A percentile compares a stretch with the other conserved stretches of the same genome.
These are phyloP conservation scores for Ustulina deusta DNA, from an alignment of 2,329 filamentous ascomycete species.

Conservation along the genomic window DNA sequence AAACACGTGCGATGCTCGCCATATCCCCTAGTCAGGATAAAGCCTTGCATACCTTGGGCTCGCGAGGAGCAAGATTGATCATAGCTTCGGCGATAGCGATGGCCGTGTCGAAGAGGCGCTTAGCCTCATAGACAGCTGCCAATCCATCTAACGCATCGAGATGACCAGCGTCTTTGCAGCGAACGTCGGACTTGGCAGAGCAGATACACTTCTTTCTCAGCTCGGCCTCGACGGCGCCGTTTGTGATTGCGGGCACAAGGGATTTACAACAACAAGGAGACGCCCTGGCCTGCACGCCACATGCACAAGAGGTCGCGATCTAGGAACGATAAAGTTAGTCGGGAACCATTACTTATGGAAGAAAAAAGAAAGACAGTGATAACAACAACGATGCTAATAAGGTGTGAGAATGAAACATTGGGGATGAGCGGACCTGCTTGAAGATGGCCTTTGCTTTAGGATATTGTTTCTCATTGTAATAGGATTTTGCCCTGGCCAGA, in stretches of 20 bases:
- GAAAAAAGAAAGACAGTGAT: neutral
- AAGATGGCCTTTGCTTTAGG: slow-evolving; percentile 31
- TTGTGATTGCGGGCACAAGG: slow-evolving; percentile 41
- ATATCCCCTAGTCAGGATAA: neutral
- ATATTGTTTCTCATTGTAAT: slow-evolving; percentile 29
- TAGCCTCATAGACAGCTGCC: slow-evolving; percentile 43
- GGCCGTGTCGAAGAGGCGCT: slow-evolving; percentile 35
- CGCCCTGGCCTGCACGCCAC: slow-evolving; percentile 37
- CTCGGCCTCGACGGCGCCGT: slow-evolving; percentile 38
- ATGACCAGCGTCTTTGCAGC: slow-evolving; percentile 45
- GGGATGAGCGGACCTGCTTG: slow-evolving; percentile 28
- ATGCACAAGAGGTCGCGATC: slow-evolving; percentile 42
- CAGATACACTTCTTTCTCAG: slow-evolving; percentile 45
- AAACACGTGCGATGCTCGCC: neutral
- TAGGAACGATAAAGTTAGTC: slow-evolving; percentile 18
- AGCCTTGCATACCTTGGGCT: slow-evolving; percentile 44
- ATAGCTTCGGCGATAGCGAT: slow-evolving; percentile 43
- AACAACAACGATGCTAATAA: neutral
- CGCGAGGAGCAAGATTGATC: slow-evolving; percentile 47
- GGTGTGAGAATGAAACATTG: neutral
- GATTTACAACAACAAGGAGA: slow-evolving; percentile 40
- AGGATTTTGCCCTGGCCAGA: slow-evolving; percentile 26
- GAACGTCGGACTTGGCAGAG: slow-evolving; percentile 40
- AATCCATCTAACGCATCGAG: slow-evolving; percentile 46
- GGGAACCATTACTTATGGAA: neutral